Percentiles rank a stretch among this genome's conserved stretches.
These are phyloP conservation scores for Orbilia blumenaviensis DNA, from an alignment of 2,329 filamentous ascomycete genomes.

Conservation along the genomic window DNA sequence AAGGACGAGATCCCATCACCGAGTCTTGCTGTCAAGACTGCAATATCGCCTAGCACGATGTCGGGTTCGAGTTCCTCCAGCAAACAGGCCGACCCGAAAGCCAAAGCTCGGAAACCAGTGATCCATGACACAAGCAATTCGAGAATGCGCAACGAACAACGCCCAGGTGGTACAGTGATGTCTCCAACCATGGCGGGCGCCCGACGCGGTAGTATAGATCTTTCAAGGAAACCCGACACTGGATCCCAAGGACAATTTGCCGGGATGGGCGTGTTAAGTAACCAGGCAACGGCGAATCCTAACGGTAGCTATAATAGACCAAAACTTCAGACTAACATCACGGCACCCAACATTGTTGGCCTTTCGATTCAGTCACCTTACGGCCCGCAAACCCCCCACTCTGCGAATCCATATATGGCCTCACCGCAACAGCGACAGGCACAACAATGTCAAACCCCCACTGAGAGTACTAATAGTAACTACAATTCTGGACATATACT, in stretches of 20 bases:
- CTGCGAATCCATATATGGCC: constrained; percentile 54
- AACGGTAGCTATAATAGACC: constrained; percentile 47
- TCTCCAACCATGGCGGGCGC: constrained; percentile 32
- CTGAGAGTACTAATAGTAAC: constrained; percentile 44
- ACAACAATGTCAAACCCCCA: constrained; percentile 45
- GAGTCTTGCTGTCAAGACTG: constrained; percentile 47
- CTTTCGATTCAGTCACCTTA: constrained; percentile 57
- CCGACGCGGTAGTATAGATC: constrained; percentile 41
- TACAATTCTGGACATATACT: constrained; percentile 55
- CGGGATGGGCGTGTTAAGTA: constrained; percentile 31
- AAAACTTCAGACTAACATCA: constrained; percentile 56
- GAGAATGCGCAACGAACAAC: constrained; percentile 49
- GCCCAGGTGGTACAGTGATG: constrained; percentile 36
- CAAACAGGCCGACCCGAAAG: constrained; percentile 42
- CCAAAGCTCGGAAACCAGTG: constrained; percentile 20
- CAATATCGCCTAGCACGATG: constrained; percentile 52
- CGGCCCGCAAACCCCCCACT: constrained; percentile 55
- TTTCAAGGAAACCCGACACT: constrained; percentile 34
- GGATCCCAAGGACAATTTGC: constrained; percentile 40
- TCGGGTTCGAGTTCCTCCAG: constrained; percentile 46
- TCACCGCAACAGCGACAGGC: constrained; percentile 49
- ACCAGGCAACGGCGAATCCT: constrained; percentile 20
- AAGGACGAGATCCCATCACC: constrained; percentile 55
- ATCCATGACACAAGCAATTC: constrained; percentile 38
- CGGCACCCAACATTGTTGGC: constrained; percentile 55